Conservation (phyloP, 345 rosid genomes). For the Anacardium occidentale region DNA sequence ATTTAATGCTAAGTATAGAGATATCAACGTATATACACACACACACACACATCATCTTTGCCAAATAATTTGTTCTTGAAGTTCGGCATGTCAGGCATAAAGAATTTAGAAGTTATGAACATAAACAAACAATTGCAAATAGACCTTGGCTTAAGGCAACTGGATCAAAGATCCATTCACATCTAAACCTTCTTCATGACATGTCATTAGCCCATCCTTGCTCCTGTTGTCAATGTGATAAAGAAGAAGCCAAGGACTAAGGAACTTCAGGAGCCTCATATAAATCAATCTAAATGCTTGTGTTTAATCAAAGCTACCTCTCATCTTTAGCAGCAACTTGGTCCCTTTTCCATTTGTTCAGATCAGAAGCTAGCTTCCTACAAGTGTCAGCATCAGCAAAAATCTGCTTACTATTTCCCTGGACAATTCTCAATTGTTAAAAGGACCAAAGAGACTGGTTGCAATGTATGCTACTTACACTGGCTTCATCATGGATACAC, state of each 20-base stretch:
- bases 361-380: constrained; percentile 21
- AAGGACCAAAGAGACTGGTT: neutral
- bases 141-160: too few relatives aligned
- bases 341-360: neutral
- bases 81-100: too few relatives aligned
- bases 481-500: constrained; percentile 23
- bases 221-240: constrained; percentile 14
- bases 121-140: neutral
- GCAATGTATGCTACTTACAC: constrained; percentile 22
- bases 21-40: too few relatives aligned
- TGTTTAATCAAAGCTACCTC: constrained; percentile 24
- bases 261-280: neutral
- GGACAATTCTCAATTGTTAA: constrained; percentile 12
- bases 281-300: neutral
- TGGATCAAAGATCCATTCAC: neutral
- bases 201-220: constrained; percentile 10
- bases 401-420: constrained; percentile 18
- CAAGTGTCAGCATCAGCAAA: constrained; percentile 15
- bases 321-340: constrained; percentile 16
- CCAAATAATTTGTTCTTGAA: too few relatives aligned
- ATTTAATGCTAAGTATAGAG: too few relatives aligned
- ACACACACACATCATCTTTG: too few relatives aligned
- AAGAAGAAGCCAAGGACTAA: neutral
- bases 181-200: constrained; percentile 12
- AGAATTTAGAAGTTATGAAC: too few relatives aligned